Conservation (phyloP, 2,329 filamentous ascomycete species). For the Nothopassalora personata region DNA sequence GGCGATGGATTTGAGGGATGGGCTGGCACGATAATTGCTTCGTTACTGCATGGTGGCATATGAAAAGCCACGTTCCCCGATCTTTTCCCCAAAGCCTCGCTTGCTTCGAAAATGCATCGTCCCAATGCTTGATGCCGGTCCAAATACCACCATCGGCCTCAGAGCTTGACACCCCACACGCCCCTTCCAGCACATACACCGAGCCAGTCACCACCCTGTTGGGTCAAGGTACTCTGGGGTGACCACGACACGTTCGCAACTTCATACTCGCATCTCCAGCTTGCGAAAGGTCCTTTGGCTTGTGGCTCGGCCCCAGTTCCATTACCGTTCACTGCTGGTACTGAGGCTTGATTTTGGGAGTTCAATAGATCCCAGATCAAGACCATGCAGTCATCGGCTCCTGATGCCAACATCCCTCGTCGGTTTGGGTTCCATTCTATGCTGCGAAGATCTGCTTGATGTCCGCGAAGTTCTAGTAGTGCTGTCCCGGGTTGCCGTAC, state of each 20-base stretch:
- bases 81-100: background rate
- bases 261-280: slow-evolving; percentile 83
- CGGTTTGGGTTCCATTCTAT: slow-evolving; percentile 92
- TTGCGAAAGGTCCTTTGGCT: slow-evolving; percentile 64
- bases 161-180: slow-evolving; percentile 67
- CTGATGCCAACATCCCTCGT: slow-evolving; percentile 82
- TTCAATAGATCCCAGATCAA: slow-evolving; percentile 91
- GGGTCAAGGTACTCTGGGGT: slow-evolving; percentile 61
- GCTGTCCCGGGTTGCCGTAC: slow-evolving; percentile 95
- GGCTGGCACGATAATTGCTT: too few relatives aligned
- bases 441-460: slow-evolving; percentile 78
- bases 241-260: slow-evolving; percentile 82
- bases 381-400: slow-evolving; percentile 86
- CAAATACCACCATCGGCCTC: slow-evolving; percentile 16
- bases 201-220: slow-evolving; percentile 74
- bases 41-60: background rate
- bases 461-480: slow-evolving; percentile 84
- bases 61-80: background rate
- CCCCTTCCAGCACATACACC: slow-evolving; percentile 76
- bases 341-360: slow-evolving; percentile 41
- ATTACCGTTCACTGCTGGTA: slow-evolving; percentile 27
- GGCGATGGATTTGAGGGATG: too few relatives aligned
- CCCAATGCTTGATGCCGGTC: background rate
- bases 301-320: slow-evolving; percentile 35
- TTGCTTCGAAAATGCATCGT: slow-evolving; percentile 4